Evolutionary conservation across 805 yeast species (phyloP), one percentile per base, ranked within the genome.

Genomic region (Blastobotrys mokoenaii): DNA sequence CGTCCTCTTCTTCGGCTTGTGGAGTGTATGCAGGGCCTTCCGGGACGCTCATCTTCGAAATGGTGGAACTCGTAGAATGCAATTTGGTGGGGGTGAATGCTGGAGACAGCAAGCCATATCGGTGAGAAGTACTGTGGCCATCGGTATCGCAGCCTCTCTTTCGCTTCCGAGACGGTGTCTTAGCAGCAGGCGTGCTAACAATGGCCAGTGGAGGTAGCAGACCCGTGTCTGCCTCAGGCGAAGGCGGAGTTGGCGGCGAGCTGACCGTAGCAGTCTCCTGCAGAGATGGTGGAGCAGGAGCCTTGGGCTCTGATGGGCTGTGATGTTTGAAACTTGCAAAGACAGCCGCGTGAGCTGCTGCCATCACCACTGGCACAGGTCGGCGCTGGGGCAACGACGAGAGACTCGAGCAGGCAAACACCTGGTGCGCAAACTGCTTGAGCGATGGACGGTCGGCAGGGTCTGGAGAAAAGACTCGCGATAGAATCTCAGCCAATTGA

Each of bases 401-500:
- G 31, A 51, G 38, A 10, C 22, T 31, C 4, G 33, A 43, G 36
- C 48, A 46, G 3, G 44, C 29, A 17, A 33, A 11, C 18, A 55
- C 46, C 39, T 38, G 5, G 9, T 43, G 40, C 35, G 46, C 18
- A 17, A 55, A 47, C 18, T 48, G 40, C 6, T 30, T 11, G 17
- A 55, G 36, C 4, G 47, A 15, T 1, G 51, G 40, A n/a, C 58
- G 38, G 14, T 36, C 25, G 5, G 31, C 12, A 15, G 51, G 46
- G 31, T 51, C 43, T 2, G 31, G 35, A 22, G 40, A 40, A 33
- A 54, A 51, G 14, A 53, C 51, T 8, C 25, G 16, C 7, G 20
- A 29, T 29, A 55, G 45, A 31, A 54, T 43, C 10, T 29, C 41
- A 25, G 73, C 80, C 45, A 86, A 69, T 50, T 81, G 82, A 15